Conservation (phyloP, 106 monocot genomes). For the Phalaenopsis equestris region DNA sequence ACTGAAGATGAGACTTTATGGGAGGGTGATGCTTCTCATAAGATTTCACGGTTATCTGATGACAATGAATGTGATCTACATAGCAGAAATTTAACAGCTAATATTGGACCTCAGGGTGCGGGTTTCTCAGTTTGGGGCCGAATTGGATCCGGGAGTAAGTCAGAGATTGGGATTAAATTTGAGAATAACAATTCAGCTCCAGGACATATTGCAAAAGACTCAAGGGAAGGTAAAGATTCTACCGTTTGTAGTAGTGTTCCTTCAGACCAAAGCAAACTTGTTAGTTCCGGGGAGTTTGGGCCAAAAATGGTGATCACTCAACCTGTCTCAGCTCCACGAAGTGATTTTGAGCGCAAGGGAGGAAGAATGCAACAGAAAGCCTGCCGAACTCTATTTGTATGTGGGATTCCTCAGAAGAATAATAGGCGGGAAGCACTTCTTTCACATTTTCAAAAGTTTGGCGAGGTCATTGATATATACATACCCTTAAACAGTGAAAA, state of each 20-base stretch:
- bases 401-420: slow-evolving; percentile 69
- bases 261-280: slow-evolving; percentile 7
- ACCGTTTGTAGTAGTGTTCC: slow-evolving; percentile 9
- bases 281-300: slow-evolving; percentile 12
- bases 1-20: slow-evolving; percentile 38
- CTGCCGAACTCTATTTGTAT: slow-evolving; percentile 70
- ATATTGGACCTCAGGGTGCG: slow-evolving; percentile 21
- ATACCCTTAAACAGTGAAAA: slow-evolving; percentile 77
- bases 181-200: slow-evolving; percentile 13
- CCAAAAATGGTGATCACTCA: slow-evolving; percentile 17
- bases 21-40: slow-evolving; percentile 37
- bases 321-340: slow-evolving; percentile 10
- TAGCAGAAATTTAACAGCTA: slow-evolving; percentile 11
- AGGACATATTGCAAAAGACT: slow-evolving; percentile 22
- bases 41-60: slow-evolving; percentile 15
- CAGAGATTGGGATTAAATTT: slow-evolving; percentile 16
- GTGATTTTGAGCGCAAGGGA: slow-evolving; percentile 29
- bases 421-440: slow-evolving; percentile 58
- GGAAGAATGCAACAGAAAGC: slow-evolving; percentile 52
- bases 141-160: slow-evolving; percentile 28
- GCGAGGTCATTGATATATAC: slow-evolving; percentile 70
- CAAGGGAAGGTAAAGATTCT: slow-evolving; percentile 22
- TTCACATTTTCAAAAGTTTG: slow-evolving; percentile 89
- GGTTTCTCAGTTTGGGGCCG: slow-evolving; percentile 49
- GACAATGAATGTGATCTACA: slow-evolving; percentile 17